phyloP scores from a whole-genome alignment of 2,329 filamentous ascomycete species.

The Apiospora phragmitis region DNA sequence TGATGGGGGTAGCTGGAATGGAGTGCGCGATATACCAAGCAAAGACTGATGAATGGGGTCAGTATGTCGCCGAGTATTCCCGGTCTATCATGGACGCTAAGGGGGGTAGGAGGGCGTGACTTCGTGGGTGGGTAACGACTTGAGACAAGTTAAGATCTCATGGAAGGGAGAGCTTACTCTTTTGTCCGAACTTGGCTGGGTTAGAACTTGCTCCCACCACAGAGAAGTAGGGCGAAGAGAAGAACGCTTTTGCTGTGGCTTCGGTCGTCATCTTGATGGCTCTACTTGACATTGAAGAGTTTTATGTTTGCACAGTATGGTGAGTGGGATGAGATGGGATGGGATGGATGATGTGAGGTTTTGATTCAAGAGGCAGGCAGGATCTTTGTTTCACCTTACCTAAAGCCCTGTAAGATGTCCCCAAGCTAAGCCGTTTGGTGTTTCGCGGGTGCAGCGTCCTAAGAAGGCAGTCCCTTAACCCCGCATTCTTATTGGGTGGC shows the following conservation, averaged over 20 bases:
- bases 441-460: conserved; percentile 2
- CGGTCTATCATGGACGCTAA: neutral
- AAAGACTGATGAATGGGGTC: conserved; percentile 61
- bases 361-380: neutral
- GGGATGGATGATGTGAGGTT: neutral
- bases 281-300: neutral
- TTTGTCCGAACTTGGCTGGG: conserved; percentile 83
- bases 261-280: conserved; percentile 62
- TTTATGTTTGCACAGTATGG: conserved; percentile 13
- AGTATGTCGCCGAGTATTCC: neutral
- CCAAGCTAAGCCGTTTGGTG: neutral
- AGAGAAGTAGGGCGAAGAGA: conserved; percentile 76
- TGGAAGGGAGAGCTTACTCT: conserved; percentile 56
- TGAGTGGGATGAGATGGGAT: conserved; percentile 3
- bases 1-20: conserved; percentile 80
- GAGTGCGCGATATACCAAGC: conserved; percentile 81
- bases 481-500: neutral
- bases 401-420: neutral
- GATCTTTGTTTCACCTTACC: neutral
- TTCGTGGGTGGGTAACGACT: neutral
- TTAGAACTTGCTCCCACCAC: conserved; percentile 90
- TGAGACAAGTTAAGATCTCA: neutral
- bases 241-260: conserved; percentile 74
- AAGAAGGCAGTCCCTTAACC: neutral
- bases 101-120: neutral